Evolutionary conservation across 345 rosid genomes (phyloP).

Genomic region (Punica granatum): DNA sequence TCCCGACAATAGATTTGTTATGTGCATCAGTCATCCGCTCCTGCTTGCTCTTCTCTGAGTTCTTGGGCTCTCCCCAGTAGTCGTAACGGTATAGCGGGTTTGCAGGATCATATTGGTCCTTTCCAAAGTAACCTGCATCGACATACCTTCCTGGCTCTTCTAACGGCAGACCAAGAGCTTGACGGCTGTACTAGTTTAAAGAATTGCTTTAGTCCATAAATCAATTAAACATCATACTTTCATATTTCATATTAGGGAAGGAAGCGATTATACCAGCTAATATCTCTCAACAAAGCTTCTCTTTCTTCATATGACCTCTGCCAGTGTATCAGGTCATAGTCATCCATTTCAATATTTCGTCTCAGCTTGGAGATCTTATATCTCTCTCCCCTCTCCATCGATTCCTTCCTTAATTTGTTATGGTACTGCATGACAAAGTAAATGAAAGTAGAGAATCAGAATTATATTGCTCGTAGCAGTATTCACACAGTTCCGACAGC

Average conservation of each 20-base stretch:
- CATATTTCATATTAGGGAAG: too few species aligned
- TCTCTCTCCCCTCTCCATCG: slow-evolving; percentile 62
- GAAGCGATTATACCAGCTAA: slow-evolving; percentile 94
- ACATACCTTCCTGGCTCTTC: slow-evolving; percentile 94
- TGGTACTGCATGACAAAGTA: slow-evolving; percentile 42
- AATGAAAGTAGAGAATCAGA: slow-evolving; percentile 1
- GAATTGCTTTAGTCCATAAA: neutral
- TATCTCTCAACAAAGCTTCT: slow-evolving; percentile 90
- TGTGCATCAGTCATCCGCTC: slow-evolving; percentile 64
- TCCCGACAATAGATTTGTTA: slow-evolving; percentile 82
- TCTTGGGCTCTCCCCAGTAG: slow-evolving; percentile 94
- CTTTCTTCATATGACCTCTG: slow-evolving; percentile 88
- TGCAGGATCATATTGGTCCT: slow-evolving; percentile 82
- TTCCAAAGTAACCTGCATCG: slow-evolving; percentile 70
- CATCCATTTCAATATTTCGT: slow-evolving; percentile 89
- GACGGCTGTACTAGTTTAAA: slow-evolving; percentile 43
- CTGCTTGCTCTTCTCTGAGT: slow-evolving; percentile 79
- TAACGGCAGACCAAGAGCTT: slow-evolving; percentile 76
- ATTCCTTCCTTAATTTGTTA: slow-evolving; percentile 58
- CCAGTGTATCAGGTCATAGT: slow-evolving; percentile 82
- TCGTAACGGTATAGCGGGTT: slow-evolving; percentile 73
- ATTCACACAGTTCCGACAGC: too few species aligned
- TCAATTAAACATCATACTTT: neutral
- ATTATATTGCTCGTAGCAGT: neutral
- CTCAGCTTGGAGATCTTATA: slow-evolving; percentile 64